Percentiles rank a stretch among this genome's conserved stretches.
Evolutionary conservation across 257 asterid genomes (phyloP).

Genomic region (Nicotiana noctiflora): DNA sequence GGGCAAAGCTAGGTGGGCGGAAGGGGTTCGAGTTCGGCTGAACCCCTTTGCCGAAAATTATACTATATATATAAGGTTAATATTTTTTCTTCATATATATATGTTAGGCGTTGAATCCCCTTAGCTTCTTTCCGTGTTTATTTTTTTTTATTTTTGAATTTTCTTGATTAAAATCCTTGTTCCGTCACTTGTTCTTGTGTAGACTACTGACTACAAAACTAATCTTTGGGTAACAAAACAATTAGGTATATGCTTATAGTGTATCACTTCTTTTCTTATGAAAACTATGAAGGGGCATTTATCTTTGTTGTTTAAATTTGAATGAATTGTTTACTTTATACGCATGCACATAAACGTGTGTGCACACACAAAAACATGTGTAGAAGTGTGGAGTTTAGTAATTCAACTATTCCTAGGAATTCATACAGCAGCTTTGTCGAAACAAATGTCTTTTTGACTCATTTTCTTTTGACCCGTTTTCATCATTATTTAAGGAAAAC

Average conservation of each 20-base stretch:
- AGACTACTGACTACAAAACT: neutral
- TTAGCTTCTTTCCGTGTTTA: too few relatives aligned
- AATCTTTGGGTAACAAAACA: neutral
- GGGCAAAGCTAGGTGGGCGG: too few relatives aligned
- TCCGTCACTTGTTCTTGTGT: neutral
- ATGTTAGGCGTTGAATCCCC: too few relatives aligned
- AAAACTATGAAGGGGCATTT: neutral
- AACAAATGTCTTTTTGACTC: neutral
- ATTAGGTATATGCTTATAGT: neutral
- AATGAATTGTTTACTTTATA: constrained; percentile 1
- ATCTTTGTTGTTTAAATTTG: neutral
- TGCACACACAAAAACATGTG: neutral
- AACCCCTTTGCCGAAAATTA: too few relatives aligned
- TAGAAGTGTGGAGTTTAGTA: neutral
- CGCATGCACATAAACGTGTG: neutral
- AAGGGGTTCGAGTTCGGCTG: too few relatives aligned
- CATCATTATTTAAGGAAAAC: neutral
- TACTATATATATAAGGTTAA: too few relatives aligned
- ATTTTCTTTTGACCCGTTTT: neutral
- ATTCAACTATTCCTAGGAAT: neutral
- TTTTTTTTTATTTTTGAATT: too few relatives aligned
- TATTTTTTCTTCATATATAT: too few relatives aligned
- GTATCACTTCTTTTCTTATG: neutral
- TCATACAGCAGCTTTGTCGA: neutral
- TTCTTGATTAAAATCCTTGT: too few relatives aligned